Evolutionary conservation across 192 early-diverging fungal genomes (phyloP).

Genomic region (Borealophlyctis nickersoniae): DNA sequence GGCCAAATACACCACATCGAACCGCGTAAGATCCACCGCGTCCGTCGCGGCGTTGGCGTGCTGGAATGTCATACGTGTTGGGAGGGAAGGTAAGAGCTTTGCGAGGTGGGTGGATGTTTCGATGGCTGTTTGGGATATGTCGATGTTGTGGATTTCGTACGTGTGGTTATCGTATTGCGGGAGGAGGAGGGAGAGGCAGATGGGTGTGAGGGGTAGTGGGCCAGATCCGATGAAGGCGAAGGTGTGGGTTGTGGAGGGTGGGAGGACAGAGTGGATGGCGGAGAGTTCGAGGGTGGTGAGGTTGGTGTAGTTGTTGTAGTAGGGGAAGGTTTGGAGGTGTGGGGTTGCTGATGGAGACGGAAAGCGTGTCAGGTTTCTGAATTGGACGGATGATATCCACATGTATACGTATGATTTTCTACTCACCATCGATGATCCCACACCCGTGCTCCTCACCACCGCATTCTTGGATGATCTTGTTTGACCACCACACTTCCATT

Average conservation of each 20-base stretch:
- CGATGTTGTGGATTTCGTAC: background rate
- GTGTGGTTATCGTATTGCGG: background rate
- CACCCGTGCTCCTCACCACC: too few relatives aligned
- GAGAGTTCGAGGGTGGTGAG: slow-evolving; percentile 11
- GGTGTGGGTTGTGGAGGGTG: background rate
- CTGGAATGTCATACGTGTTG: slow-evolving; percentile 12
- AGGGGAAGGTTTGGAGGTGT: slow-evolving; percentile 8
- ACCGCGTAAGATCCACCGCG: background rate
- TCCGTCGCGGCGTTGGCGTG: background rate
- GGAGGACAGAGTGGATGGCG: background rate
- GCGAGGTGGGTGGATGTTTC: background rate
- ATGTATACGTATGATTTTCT: too few relatives aligned
- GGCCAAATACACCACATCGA: slow-evolving; percentile 19
- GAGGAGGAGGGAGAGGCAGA: slow-evolving; percentile 14
- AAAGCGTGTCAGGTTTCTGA: too few relatives aligned
- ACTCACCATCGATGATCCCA: too few relatives aligned
- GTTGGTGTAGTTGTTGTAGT: slow-evolving; percentile 15
- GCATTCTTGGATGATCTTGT: background rate
- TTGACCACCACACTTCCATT: slow-evolving; percentile 9
- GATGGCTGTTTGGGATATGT: background rate
- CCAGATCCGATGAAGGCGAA: slow-evolving; percentile 15
- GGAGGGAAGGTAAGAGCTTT: too few relatives aligned
- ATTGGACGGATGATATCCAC: too few relatives aligned
- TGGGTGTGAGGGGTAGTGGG: slow-evolving; percentile 12
- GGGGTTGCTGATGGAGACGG: too few relatives aligned